phyloP scores from a whole-genome alignment of 2,329 filamentous ascomycete genomes.

The Pseudonectria buxi region DNA sequence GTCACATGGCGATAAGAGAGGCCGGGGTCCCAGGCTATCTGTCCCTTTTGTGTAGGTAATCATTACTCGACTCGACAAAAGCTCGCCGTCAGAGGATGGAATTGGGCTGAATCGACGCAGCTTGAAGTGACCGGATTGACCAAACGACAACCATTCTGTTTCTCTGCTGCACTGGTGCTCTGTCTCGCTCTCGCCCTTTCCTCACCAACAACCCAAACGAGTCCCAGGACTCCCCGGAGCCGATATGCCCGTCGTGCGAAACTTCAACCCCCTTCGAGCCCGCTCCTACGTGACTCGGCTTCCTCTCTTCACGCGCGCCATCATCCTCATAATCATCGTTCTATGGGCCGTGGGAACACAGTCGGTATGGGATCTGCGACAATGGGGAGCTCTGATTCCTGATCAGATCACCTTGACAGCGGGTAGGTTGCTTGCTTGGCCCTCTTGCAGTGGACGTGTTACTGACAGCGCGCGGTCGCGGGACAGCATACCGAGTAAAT shows the following conservation, averaged over 20 bases:
- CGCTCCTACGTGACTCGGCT: slow-evolving; percentile 77
- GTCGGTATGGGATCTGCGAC: slow-evolving; percentile 61
- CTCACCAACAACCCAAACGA: slow-evolving; percentile 18
- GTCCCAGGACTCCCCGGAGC: slow-evolving; percentile 7
- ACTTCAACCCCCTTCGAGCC: slow-evolving; percentile 64
- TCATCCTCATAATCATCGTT: slow-evolving; percentile 56
- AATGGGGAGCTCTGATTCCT: slow-evolving; percentile 76
- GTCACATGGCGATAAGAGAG: slow-evolving; percentile 19
- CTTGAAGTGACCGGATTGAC: too few species aligned
- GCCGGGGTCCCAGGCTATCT: slow-evolving; percentile 10
- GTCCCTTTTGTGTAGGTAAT: slow-evolving; percentile 15
- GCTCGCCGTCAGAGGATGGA: too few species aligned
- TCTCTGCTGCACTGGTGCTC: neutral
- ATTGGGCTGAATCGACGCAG: too few species aligned
- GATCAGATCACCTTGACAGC: slow-evolving; percentile 63
- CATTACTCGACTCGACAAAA: neutral
- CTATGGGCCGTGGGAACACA: slow-evolving; percentile 62
- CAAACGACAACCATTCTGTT: too few species aligned
- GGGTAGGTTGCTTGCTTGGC: slow-evolving; percentile 41
- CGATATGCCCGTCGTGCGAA: slow-evolving; percentile 27
- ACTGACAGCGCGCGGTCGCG: slow-evolving; percentile 5
- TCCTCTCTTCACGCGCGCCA: slow-evolving; percentile 76
- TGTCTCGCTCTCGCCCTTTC: slow-evolving; percentile 6
- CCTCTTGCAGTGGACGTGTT: neutral
- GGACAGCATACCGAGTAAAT: slow-evolving; percentile 80